Evolutionary conservation across 768 basidiomycete genomes (phyloP).

Genomic region (Grammothele lineata): DNA sequence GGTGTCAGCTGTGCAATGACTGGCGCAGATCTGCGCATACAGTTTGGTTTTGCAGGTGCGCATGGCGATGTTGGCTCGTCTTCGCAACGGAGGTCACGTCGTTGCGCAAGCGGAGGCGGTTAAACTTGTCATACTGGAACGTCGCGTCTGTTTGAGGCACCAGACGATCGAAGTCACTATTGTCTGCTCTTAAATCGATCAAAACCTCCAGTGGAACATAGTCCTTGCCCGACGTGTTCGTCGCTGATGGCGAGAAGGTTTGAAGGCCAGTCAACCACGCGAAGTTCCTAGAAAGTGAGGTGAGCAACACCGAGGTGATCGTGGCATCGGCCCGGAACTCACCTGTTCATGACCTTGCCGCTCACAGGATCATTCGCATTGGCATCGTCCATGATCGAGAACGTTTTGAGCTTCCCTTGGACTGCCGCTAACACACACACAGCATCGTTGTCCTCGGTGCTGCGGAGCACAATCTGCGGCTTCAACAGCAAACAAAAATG

Average conservation of each 20-base stretch:
- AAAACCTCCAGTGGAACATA: conserved; percentile 88
- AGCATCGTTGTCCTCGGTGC: conserved; percentile 49
- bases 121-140: conserved; percentile 92
- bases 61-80: conserved; percentile 33
- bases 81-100: conserved; percentile 52
- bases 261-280: conserved; percentile 78
- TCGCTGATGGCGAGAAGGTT: conserved; percentile 69
- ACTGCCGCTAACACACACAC: conserved; percentile 74
- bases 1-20: not conserved
- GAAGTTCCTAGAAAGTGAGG: conserved; percentile 55
- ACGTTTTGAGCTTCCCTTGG: conserved; percentile 74
- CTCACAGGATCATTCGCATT: conserved; percentile 81
- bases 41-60: conserved; percentile 63
- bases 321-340: no score
- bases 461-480: conserved; percentile 81
- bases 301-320: not conserved
- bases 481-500: conserved; percentile 86
- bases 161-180: conserved; percentile 78
- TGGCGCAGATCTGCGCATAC: conserved; percentile 31
- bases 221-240: conserved; percentile 39
- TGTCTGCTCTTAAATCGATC: conserved; percentile 81
- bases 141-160: conserved; percentile 85
- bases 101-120: conserved; percentile 79
- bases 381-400: conserved; percentile 74
- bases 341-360: conserved; percentile 85